phyloP scores from a whole-genome alignment of 2,329 filamentous ascomycete genomes.

The Gliomastix tumulicola region DNA sequence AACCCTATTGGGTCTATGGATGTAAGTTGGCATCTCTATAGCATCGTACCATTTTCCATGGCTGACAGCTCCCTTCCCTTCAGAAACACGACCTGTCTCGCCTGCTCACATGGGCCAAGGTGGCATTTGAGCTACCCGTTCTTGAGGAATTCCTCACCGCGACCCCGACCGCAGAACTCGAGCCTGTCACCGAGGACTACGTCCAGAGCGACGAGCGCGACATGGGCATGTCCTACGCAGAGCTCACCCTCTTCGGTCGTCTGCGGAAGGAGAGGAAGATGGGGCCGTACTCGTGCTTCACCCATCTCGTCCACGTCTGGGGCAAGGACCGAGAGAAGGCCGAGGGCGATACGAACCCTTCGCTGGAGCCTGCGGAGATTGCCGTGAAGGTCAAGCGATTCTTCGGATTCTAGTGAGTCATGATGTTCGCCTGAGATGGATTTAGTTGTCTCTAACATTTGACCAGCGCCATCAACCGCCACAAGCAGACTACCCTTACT shows the following conservation, averaged over 20 bases:
- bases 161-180: constrained; percentile 45
- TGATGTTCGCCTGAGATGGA: neutral
- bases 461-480: constrained; percentile 45
- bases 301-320: constrained; percentile 30
- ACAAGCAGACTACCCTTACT: constrained; percentile 57
- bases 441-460: neutral
- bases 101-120: constrained; percentile 54
- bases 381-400: constrained; percentile 34
- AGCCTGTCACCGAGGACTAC: constrained; percentile 27
- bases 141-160: constrained; percentile 56
- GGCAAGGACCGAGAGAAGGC: constrained; percentile 11
- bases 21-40: no score
- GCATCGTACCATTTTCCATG: no score
- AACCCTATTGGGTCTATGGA: constrained; percentile 23
- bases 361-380: constrained; percentile 23
- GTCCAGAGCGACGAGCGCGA: constrained; percentile 10
- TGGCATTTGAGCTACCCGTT: constrained; percentile 53
- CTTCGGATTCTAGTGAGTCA: constrained; percentile 39
- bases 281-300: constrained; percentile 30
- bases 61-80: no score
- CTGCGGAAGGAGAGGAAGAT: constrained; percentile 30
- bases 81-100: constrained; percentile 58
- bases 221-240: constrained; percentile 35
- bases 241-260: constrained; percentile 26
- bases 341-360: no score